Conservation (phyloP, 257 asterid genomes). For the Nicotiana paniculata region DNA sequence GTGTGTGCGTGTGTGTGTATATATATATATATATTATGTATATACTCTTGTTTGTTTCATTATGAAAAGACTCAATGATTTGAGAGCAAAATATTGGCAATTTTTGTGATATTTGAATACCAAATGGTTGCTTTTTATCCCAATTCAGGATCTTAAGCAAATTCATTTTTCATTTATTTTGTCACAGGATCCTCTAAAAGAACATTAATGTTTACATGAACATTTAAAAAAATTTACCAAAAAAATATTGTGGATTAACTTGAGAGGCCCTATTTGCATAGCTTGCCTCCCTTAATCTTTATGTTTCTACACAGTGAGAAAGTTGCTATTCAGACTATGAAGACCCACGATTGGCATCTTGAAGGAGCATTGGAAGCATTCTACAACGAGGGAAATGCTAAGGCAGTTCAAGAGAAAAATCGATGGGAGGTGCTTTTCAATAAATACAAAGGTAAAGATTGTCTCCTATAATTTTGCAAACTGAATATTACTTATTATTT, state of each 20-base stretch:
- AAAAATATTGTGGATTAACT: not conserved
- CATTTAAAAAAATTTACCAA: not conserved
- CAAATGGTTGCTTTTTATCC: too few relatives aligned
- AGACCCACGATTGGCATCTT: slow-evolving; percentile 89
- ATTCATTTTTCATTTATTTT: not conserved
- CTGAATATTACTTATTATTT: not conserved
- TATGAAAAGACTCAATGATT: not conserved
- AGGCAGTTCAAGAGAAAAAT: slow-evolving; percentile 69
- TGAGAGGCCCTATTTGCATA: not conserved
- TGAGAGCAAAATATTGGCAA: too few relatives aligned
- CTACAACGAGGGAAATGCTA: slow-evolving; percentile 73
- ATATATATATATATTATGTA: not conserved
- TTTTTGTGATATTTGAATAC: too few relatives aligned
- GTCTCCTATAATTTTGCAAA: not conserved
- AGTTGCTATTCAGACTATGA: slow-evolving; percentile 66
- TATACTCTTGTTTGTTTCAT: not conserved
- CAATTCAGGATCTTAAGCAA: too few relatives aligned
- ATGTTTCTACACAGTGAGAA: slow-evolving; percentile 60
- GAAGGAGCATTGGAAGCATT: slow-evolving; percentile 93
- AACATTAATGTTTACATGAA: not conserved
- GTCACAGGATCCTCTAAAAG: not conserved
- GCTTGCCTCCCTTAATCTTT: not conserved
- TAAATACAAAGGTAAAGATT: slow-evolving; percentile 68
- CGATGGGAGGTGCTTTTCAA: slow-evolving; percentile 83
- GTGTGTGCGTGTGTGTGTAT: not conserved